Evolutionary conservation across 768 basidiomycete species (phyloP).

Genomic region (Albatrellus ellisii): DNA sequence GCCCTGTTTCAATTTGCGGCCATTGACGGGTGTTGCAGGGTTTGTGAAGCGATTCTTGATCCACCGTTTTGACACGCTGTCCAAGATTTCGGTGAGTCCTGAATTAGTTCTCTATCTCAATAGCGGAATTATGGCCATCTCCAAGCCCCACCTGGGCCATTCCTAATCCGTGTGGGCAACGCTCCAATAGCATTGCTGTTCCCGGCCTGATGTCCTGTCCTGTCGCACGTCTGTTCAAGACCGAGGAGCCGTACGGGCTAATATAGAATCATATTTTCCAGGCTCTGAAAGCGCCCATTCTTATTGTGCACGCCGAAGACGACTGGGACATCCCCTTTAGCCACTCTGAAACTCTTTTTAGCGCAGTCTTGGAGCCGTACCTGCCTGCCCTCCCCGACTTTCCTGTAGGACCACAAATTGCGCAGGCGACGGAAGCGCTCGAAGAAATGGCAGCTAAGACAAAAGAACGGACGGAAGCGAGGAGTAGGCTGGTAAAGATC

Average conservation of each 20-base stretch:
- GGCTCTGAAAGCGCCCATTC: conserved; percentile 53
- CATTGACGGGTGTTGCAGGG: conserved; percentile 22
- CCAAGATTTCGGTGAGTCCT: conserved; percentile 39
- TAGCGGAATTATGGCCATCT: background rate
- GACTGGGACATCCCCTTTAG: conserved; percentile 62
- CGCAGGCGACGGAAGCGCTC: conserved; percentile 33
- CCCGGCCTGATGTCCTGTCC: too few relatives aligned
- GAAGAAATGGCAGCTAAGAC: conserved; percentile 25
- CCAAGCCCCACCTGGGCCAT: background rate
- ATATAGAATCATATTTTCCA: conserved; percentile 18
- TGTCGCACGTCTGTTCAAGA: too few relatives aligned
- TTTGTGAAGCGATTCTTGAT: conserved; percentile 38
- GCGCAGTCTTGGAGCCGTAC: conserved; percentile 47
- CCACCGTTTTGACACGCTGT: conserved; percentile 51
- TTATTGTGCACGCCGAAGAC: conserved; percentile 64
- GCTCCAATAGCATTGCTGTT: too few relatives aligned
- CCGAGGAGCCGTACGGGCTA: too few relatives aligned
- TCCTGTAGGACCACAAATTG: conserved; percentile 17
- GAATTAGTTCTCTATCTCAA: background rate
- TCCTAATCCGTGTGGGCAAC: too few relatives aligned
- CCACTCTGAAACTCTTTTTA: conserved; percentile 59
- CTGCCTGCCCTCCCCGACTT: conserved; percentile 31
- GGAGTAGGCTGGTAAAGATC: conserved; percentile 32
- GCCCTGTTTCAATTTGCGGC: conserved; percentile 4
- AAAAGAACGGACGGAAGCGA: conserved; percentile 25